A percentile compares a stretch with the other conserved stretches of the same genome.
Conservation (phyloP, 23 red algal genomes). For the Gracilaria gracilis region DNA sequence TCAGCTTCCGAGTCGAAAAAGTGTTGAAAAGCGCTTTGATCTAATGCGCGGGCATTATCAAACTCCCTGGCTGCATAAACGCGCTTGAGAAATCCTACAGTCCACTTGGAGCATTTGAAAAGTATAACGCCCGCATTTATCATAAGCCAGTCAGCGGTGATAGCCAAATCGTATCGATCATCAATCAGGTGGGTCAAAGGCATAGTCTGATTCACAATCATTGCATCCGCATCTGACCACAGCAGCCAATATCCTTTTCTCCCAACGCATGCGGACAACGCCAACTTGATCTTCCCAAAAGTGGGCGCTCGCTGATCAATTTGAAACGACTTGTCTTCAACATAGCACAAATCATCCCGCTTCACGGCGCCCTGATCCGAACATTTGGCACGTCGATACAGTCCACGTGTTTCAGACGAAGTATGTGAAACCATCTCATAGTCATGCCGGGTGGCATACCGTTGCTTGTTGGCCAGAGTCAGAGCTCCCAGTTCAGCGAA, state of each 20-base stretch:
- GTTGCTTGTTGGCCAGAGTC: constrained; percentile 76
- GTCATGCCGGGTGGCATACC: constrained; percentile 74
- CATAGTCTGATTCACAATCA: constrained; percentile 85
- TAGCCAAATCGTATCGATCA: constrained; percentile 71
- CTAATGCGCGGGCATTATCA: constrained; percentile 73
- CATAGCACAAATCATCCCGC: constrained; percentile 26
- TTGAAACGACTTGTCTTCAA: constrained; percentile 21
- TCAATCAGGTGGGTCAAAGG: constrained; percentile 67
- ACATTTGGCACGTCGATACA: constrained; percentile 32
- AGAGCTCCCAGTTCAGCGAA: constrained; percentile 56
- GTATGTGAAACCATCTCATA: constrained; percentile 81
- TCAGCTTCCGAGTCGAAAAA: constrained; percentile 63
- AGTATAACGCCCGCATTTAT: constrained; percentile 89
- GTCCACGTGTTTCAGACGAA: constrained; percentile 58
- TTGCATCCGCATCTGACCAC: constrained; percentile 84
- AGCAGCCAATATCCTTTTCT: constrained; percentile 82
- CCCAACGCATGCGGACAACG: constrained; percentile 69
- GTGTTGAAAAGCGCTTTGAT: constrained; percentile 83
- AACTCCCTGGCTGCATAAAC: constrained; percentile 77
- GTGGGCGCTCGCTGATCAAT: constrained; percentile 74
- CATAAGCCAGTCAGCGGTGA: constrained; percentile 88
- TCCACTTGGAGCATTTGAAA: constrained; percentile 80
- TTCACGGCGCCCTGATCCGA: constrained; percentile 13
- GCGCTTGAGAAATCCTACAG: constrained; percentile 61
- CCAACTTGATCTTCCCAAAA: constrained; percentile 84